Conservation (phyloP, 345 rosid genomes). For the Citrus inodora region DNA sequence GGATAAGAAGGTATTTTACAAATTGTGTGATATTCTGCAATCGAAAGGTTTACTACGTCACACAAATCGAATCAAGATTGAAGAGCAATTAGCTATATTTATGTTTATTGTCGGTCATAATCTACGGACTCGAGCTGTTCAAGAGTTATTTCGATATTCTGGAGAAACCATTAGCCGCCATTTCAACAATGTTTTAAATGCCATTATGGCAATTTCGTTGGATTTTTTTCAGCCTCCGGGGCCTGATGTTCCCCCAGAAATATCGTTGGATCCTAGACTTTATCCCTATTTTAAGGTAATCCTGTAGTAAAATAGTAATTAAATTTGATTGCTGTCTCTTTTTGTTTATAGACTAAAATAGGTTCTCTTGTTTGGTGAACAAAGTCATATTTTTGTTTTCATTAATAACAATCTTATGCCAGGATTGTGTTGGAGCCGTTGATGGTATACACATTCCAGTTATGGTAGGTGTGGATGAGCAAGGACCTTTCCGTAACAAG, state of each 20-base stretch:
- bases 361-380: not conserved
- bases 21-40: conserved; percentile 72
- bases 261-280: conserved; percentile 45
- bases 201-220: conserved; percentile 62
- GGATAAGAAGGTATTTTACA: conserved; percentile 84
- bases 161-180: conserved; percentile 96
- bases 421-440: conserved; percentile 85
- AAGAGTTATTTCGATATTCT: conserved; percentile 68
- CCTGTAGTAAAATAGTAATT: not conserved
- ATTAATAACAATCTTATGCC: conserved; percentile 20
- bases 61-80: conserved; percentile 82
- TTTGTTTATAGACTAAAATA: not conserved
- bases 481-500: conserved; percentile 79
- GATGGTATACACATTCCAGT: conserved; percentile 83
- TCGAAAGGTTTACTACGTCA: conserved; percentile 77
- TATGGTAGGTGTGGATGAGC: conserved; percentile 90
- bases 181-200: conserved; percentile 87
- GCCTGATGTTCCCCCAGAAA: conserved; percentile 45
- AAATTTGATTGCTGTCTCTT: not conserved
- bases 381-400: conserved; percentile 1
- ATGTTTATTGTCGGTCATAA: conserved; percentile 83
- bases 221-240: conserved; percentile 68
- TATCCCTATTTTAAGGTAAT: conserved; percentile 77
- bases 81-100: conserved; percentile 88
- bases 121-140: conserved; percentile 84